These are phyloP conservation scores for Dactylorhiza incarnata DNA, from an alignment of 106 monocot species.

Conservation along the genomic window DNA sequence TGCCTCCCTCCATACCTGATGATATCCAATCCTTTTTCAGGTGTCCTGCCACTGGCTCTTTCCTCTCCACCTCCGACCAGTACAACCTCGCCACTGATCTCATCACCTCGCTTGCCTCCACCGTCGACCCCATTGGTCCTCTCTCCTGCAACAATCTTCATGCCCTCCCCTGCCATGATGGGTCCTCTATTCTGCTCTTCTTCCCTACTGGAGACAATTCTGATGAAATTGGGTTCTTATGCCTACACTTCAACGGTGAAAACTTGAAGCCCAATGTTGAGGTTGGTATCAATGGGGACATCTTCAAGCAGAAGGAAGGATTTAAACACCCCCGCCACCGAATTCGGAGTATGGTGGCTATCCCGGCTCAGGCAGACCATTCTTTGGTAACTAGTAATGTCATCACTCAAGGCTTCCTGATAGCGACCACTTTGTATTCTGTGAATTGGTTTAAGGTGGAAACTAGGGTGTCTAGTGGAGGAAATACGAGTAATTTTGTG, in stretches of 20 bases:
- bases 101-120: not conserved
- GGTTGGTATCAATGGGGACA: slow-evolving; percentile 9
- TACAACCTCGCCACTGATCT: slow-evolving; percentile 8
- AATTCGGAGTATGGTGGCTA: slow-evolving; percentile 29
- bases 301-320: slow-evolving; percentile 30
- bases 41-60: not conserved
- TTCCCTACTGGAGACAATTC: slow-evolving; percentile 64
- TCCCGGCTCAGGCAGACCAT: not conserved
- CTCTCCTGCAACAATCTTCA: slow-evolving; percentile 18
- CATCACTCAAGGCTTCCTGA: slow-evolving; percentile 38
- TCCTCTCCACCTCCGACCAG: slow-evolving; percentile 11
- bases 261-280: not conserved
- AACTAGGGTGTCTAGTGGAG: slow-evolving; percentile 5
- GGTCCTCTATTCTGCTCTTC: slow-evolving; percentile 30
- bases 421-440: slow-evolving; percentile 60
- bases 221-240: slow-evolving; percentile 30
- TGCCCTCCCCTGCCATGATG: slow-evolving; percentile 20
- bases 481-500: slow-evolving; percentile 11
- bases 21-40: slow-evolving; percentile 13
- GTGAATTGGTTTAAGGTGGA: slow-evolving; percentile 78
- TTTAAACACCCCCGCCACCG: slow-evolving; percentile 44
- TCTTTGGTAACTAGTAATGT: not conserved
- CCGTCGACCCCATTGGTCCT: not conserved
- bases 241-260: slow-evolving; percentile 9
- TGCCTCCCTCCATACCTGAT: not conserved